These are phyloP conservation scores for Talaromyces piceae DNA, from an alignment of 2,329 filamentous ascomycete species.

Conservation along the genomic window DNA sequence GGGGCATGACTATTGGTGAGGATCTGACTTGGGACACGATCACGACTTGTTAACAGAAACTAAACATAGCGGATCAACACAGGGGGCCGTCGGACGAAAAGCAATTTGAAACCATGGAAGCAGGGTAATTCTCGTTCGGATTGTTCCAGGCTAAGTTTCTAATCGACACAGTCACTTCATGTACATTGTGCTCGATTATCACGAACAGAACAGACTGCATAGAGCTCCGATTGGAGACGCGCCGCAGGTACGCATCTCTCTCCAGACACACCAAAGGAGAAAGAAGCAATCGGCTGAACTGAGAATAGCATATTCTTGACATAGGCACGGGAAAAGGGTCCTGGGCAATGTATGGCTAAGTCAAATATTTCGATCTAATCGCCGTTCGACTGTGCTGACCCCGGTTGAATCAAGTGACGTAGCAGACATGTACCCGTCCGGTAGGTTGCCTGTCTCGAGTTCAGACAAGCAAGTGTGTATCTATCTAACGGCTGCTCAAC, in stretches of 20 bases:
- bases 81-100: conserved; percentile 10
- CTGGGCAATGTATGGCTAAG: conserved; percentile 14
- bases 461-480: conserved; percentile 1
- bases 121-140: conserved; percentile 8
- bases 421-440: conserved; percentile 14
- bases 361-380: background rate
- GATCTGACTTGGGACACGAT: background rate
- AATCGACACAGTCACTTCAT: conserved; percentile 12
- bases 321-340: conserved; percentile 18
- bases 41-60: background rate
- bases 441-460: conserved; percentile 3
- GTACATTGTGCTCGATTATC: conserved; percentile 14
- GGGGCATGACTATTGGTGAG: conserved; percentile 14
- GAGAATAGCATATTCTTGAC: conserved; percentile 15
- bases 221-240: conserved; percentile 12
- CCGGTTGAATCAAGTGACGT: conserved; percentile 11
- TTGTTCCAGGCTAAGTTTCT: background rate
- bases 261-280: background rate
- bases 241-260: conserved; percentile 1
- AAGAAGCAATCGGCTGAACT: conserved; percentile 1
- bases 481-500: background rate
- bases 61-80: background rate
- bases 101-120: conserved; percentile 20
- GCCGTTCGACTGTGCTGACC: conserved; percentile 1
- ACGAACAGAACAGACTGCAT: conserved; percentile 14